A percentile compares a stretch with the other conserved stretches of the same genome.
These are phyloP conservation scores for Anthracocystis setariae DNA, from an alignment of 1,284 basidiomycete genomes.

Conservation along the genomic window DNA sequence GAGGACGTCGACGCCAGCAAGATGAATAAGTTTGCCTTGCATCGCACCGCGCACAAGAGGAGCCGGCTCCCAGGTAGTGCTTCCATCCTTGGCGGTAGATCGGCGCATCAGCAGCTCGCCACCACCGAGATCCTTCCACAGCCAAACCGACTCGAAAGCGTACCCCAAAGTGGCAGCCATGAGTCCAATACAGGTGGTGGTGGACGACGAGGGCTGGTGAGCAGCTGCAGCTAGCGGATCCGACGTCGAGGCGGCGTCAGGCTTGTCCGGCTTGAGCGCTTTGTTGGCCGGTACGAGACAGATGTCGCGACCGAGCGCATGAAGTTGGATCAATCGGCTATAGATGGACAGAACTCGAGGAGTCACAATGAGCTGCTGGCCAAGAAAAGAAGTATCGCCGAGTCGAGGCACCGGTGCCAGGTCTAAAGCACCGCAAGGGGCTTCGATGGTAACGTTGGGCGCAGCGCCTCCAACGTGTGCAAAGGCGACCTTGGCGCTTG, in stretches of 20 bases:
- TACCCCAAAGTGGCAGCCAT: conserved; percentile 68
- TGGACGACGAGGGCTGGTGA: conserved; percentile 66
- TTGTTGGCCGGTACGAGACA: conserved; percentile 59
- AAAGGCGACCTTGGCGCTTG: conserved; percentile 54
- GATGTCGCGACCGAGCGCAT: conserved; percentile 64
- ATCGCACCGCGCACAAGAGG: conserved; percentile 64
- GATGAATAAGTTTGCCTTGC: conserved; percentile 66
- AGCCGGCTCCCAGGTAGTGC: conserved; percentile 65
- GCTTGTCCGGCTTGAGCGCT: conserved; percentile 21
- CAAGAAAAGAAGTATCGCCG: conserved; percentile 23
- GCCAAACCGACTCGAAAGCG: conserved; percentile 66
- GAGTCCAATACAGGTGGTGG: conserved; percentile 64
- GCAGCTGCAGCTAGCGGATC: conserved; percentile 32
- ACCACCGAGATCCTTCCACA: conserved; percentile 68
- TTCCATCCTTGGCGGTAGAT: conserved; percentile 60
- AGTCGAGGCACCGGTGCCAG: conserved; percentile 54
- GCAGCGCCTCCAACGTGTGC: conserved; percentile 33
- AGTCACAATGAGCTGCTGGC: conserved; percentile 55
- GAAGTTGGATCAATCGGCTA: conserved; percentile 66
- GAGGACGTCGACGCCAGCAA: conserved; percentile 68
- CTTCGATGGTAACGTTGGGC: conserved; percentile 30
- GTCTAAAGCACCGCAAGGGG: conserved; percentile 57
- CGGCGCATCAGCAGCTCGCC: conserved; percentile 67
- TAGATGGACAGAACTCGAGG: conserved; percentile 65
- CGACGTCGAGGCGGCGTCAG: conserved; percentile 33